phyloP scores from a whole-genome alignment of 208 protist genomes.

The Leishmania braziliensis region DNA sequence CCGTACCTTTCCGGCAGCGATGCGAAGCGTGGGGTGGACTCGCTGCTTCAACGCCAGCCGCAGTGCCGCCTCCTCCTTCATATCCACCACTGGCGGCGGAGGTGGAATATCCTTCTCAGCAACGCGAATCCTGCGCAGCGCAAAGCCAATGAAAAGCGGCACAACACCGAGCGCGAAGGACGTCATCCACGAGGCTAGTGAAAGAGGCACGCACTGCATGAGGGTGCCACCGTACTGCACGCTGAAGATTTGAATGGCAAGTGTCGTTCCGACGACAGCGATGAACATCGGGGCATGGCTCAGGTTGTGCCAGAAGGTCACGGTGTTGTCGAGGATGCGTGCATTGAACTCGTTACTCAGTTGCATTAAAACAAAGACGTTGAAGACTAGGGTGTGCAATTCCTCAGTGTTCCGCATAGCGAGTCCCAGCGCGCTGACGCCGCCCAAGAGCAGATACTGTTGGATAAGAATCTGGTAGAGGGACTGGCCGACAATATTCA shows the following conservation, averaged over 20 bases:
- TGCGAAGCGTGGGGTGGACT: constrained; percentile 29
- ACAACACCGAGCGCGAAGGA: constrained; percentile 49
- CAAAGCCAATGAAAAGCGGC: constrained; percentile 54
- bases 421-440: constrained; percentile 19
- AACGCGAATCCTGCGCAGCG: constrained; percentile 30
- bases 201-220: constrained; percentile 81
- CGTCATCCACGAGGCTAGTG: constrained; percentile 56
- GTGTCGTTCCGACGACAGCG: constrained; percentile 64
- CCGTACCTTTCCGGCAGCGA: constrained; percentile 33
- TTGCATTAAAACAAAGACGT: constrained; percentile 89
- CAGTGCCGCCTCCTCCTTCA: constrained; percentile 22
- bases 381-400: constrained; percentile 83
- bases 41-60: constrained; percentile 18
- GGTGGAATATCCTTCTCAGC: constrained; percentile 24
- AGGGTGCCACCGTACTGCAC: constrained; percentile 80
- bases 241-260: constrained; percentile 63
- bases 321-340: constrained; percentile 51
- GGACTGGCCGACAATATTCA: constrained; percentile 79
- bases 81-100: constrained; percentile 29
- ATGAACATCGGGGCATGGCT: constrained; percentile 58
- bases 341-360: constrained; percentile 92
- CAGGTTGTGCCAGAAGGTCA: constrained; percentile 62
- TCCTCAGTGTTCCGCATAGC: constrained; percentile 10
- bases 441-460: constrained; percentile 57
- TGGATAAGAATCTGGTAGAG: constrained; percentile 80